Evolutionary conservation across 257 asterid species (phyloP), one percentile per base, ranked within the genome.

Genomic region (Plantago ovata): DNA sequence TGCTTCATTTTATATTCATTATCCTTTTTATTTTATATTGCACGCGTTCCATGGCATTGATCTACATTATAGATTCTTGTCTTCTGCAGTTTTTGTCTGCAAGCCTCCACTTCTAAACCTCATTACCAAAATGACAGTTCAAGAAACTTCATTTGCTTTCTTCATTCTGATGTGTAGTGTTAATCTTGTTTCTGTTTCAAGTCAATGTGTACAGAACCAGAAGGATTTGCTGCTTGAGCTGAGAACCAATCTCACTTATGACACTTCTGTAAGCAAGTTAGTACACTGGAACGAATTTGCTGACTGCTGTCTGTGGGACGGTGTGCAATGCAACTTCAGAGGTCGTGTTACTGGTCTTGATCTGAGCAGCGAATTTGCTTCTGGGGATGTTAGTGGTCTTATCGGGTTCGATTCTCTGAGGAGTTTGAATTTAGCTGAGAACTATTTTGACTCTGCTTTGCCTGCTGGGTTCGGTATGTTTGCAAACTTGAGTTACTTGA

Each of bases 271-370:
- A 48, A 48, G 32, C 6, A 48, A 19, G 54, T n/a, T 48, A 20
- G 6, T 11, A 0, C 13, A 48, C 15, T 48, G 54, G 54, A 48
- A 21, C 33, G 33, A 48, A 20, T 48, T 28, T 13, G 0, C 9
- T 7, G 54, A 48, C 19, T 48, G 54, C 15, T 48, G 54, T 48
- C 54, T 3, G 23, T 48, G 54, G 54, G 23, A 7, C 10, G 54
- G 54, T 9, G 54, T 48, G 33, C 20, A 13, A 12, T 52, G 58
- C 11, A 20, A 52, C 20, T 8, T 13, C 3, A 60, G 24, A 3
- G 78, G 79, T 11, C 79, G 63, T 12, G 83, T 79, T 59, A 69
- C 68, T 0, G 62, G 60, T 44, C 86, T 81, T 18, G 88, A 84
- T 58, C 82, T 86, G 58, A 72, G 71, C 13, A 14, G 42, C 14